phyloP scores from a whole-genome alignment of 1,139 yeast species.

The Zhuliangozyma blackwelliae region DNA sequence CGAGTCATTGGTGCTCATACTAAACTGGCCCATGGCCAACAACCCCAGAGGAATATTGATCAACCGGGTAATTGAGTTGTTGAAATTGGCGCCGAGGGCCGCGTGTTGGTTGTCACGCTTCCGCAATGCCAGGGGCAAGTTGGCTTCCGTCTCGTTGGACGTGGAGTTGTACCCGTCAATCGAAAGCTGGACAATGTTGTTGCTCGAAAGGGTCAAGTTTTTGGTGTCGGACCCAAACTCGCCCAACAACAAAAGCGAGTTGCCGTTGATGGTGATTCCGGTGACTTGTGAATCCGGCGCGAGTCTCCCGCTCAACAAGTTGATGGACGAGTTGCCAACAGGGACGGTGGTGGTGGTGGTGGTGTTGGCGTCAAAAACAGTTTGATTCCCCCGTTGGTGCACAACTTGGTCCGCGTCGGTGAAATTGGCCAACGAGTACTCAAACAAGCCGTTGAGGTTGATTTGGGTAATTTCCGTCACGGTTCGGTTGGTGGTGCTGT shows the following conservation, averaged over 20 bases:
- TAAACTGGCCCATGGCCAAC: constrained; percentile 33
- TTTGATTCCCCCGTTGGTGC: constrained; percentile 24
- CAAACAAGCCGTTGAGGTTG: constrained; percentile 70
- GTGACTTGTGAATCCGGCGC: constrained; percentile 40
- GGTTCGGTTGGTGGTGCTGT: constrained; percentile 18
- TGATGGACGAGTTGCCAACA: constrained; percentile 68
- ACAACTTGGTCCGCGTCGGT: constrained; percentile 41
- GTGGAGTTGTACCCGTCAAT: constrained; percentile 29
- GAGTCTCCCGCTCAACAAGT: constrained; percentile 53
- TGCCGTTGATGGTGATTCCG: constrained; percentile 21
- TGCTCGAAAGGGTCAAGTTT: constrained; percentile 25
- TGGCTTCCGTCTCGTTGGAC: constrained; percentile 24
- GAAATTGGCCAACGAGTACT: constrained; percentile 71
- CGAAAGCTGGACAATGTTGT: constrained; percentile 25
- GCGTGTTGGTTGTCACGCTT: constrained; percentile 20
- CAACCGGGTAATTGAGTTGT: constrained; percentile 25
- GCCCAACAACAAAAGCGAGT: constrained; percentile 42
- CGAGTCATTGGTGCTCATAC: constrained; percentile 11
- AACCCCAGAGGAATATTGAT: constrained; percentile 17
- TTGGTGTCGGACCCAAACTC: constrained; percentile 38
- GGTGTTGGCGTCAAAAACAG: constrained; percentile 25
- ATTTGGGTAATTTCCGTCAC: constrained; percentile 23
- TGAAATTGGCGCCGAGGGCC: constrained; percentile 30
- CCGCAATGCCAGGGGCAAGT: constrained; percentile 7
- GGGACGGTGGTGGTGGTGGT: constrained; percentile 31